These are phyloP conservation scores for Sungouiozyma ichnusensis DNA, from an alignment of 805 yeast species.

Conservation along the genomic window DNA sequence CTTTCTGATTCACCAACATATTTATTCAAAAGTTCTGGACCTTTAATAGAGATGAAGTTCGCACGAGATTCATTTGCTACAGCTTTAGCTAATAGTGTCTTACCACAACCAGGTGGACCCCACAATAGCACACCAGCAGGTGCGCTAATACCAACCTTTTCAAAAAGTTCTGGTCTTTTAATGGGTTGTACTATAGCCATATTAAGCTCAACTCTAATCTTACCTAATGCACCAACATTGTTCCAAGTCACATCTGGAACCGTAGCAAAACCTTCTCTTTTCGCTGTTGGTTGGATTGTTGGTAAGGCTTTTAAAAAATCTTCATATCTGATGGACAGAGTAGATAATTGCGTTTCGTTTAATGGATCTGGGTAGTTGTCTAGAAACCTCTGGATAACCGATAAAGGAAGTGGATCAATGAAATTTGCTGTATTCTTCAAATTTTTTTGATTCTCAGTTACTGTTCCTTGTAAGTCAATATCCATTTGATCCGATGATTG, in stretches of 20 bases:
- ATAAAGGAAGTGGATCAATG: slow-evolving; percentile 31
- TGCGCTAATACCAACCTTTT: slow-evolving; percentile 85
- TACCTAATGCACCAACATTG: slow-evolving; percentile 79
- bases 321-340: slow-evolving; percentile 61
- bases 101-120: slow-evolving; percentile 99
- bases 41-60: slow-evolving; percentile 89
- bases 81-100: slow-evolving; percentile 90
- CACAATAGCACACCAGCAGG: slow-evolving; percentile 95
- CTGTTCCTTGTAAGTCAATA: slow-evolving; percentile 6
- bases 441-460: slow-evolving; percentile 8
- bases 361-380: slow-evolving; percentile 70
- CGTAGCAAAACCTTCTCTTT: slow-evolving; percentile 97
- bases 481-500: slow-evolving; percentile 7
- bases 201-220: slow-evolving; percentile 79
- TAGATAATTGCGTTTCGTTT: slow-evolving; percentile 61
- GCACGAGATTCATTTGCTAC: slow-evolving; percentile 97
- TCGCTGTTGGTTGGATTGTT: slow-evolving; percentile 91
- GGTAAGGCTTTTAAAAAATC: slow-evolving; percentile 85
- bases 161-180: slow-evolving; percentile 79
- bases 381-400: slow-evolving; percentile 66
- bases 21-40: slow-evolving; percentile 89
- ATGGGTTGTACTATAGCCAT: slow-evolving; percentile 98
- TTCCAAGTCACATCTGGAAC: slow-evolving; percentile 97
- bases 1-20: slow-evolving; percentile 95
- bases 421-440: slow-evolving; percentile 28